Evolutionary conservation across 163 green algal species (phyloP).

Genomic region (Coccomyxa subellipsoidea): DNA sequence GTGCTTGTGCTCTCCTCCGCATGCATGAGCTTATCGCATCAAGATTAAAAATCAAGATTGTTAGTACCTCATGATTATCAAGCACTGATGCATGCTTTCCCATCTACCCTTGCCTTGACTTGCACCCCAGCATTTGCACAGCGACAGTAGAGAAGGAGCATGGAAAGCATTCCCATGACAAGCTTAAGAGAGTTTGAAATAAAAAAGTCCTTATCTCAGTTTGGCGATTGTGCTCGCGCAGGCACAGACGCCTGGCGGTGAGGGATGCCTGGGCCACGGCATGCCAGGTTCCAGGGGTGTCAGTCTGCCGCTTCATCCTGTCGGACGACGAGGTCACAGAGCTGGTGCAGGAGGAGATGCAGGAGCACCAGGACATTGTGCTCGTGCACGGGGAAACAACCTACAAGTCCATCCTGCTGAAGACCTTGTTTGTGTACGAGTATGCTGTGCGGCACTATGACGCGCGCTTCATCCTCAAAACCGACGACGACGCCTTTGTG

Average conservation of each 20-base stretch:
- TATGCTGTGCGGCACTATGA: slow-evolving; percentile 48
- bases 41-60: too few relatives aligned
- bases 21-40: neutral
- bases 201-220: too few relatives aligned
- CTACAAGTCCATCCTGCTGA: slow-evolving; percentile 59
- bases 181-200: too few relatives aligned
- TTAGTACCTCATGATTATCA: too few relatives aligned
- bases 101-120: too few relatives aligned
- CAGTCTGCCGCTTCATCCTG: slow-evolving; percentile 42
- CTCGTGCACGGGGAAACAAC: slow-evolving; percentile 48
- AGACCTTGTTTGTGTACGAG: slow-evolving; percentile 51
- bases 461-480: slow-evolving; percentile 46
- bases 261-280: slow-evolving; percentile 44
- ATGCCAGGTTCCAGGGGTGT: slow-evolving; percentile 25
- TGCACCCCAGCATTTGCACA: too few relatives aligned
- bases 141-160: too few relatives aligned
- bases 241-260: slow-evolving; percentile 36
- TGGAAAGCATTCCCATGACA: too few relatives aligned
- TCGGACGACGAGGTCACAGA: slow-evolving; percentile 46
- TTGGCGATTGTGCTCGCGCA: neutral
- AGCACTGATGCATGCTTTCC: too few relatives aligned
- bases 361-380: slow-evolving; percentile 49
- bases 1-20: neutral
- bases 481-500: slow-evolving; percentile 57
- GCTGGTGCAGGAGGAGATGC: slow-evolving; percentile 37